Conservation (phyloP, 2,329 filamentous ascomycete genomes). For the Colletotrichum costaricense region DNA sequence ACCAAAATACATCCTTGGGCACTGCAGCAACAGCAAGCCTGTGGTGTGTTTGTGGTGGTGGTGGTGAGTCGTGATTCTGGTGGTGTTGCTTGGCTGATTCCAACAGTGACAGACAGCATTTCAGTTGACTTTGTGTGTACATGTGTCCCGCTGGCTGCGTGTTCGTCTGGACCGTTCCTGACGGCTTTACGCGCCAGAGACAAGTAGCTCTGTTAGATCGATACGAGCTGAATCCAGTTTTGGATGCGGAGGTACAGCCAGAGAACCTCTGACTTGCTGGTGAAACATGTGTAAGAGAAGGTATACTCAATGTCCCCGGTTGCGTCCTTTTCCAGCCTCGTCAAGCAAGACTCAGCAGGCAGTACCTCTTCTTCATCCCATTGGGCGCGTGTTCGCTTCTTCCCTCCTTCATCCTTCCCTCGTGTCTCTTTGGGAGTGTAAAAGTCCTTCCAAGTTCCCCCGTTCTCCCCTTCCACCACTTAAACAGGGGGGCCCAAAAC, state of each 20-base stretch:
- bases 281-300: fast-evolving
- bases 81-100: constrained; percentile 6
- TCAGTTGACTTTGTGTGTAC: constrained; percentile 7
- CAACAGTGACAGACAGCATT: constrained; percentile 12
- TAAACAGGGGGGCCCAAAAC: neutral
- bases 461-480: constrained; percentile 9
- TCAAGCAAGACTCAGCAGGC: constrained; percentile 8
- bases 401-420: neutral
- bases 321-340: constrained; percentile 15
- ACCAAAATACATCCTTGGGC: neutral
- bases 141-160: neutral
- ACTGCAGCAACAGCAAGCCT: neutral
- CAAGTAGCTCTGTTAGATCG: constrained; percentile 30
- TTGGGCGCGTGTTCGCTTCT: neutral
- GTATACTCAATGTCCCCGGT: constrained; percentile 22
- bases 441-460: constrained; percentile 10
- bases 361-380: constrained; percentile 7
- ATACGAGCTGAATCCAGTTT: constrained; percentile 32
- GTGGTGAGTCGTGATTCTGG: neutral
- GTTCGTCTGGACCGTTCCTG: constrained; percentile 16
- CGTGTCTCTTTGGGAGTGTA: neutral
- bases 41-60: neutral
- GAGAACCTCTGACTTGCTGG: neutral
- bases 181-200: neutral
- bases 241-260: neutral